Evolutionary conservation across 331 rosid species (phyloP).

Genomic region (Stylosanthes scabra): DNA sequence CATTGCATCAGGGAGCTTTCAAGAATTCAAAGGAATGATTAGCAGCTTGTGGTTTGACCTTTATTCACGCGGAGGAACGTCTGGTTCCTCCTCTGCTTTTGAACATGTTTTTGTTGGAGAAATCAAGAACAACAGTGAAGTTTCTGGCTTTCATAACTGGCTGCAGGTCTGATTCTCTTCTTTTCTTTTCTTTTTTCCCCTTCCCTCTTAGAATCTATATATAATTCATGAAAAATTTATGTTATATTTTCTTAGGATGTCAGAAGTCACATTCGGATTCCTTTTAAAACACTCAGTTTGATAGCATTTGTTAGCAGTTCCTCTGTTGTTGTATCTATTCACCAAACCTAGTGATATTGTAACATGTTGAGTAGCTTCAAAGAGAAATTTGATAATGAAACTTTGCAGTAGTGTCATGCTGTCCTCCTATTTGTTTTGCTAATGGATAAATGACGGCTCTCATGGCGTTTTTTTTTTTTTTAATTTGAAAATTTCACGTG

Average conservation of each 20-base stretch:
- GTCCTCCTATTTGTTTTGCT: constrained; percentile 2
- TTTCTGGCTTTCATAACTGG: constrained; percentile 98
- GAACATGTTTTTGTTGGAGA: constrained; percentile 99
- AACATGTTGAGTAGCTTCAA: constrained; percentile 29
- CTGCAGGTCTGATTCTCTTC: constrained; percentile 68
- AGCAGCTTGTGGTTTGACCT: constrained; percentile 86
- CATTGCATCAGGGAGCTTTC: constrained; percentile 58
- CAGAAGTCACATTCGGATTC: constrained; percentile 9
- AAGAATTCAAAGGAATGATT: constrained; percentile 74
- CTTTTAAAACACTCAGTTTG: constrained; percentile 33
- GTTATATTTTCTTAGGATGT: constrained; percentile 13
- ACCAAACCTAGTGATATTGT: neutral
- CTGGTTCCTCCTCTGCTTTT: constrained; percentile 91
- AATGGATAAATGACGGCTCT: neutral
- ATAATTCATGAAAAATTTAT: constrained; percentile 4
- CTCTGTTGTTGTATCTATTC: constrained; percentile 1
- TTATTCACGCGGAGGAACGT: constrained; percentile 84
- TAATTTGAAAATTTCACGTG: constrained; percentile 1
- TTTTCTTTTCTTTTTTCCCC: constrained; percentile 3
- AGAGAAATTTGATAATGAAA: constrained; percentile 20
- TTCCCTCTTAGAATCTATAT: constrained; percentile 1
- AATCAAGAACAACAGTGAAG: constrained; percentile 71
- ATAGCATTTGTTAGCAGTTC: constrained; percentile 14
- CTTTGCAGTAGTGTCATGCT: constrained; percentile 5
- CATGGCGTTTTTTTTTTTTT: constrained; percentile 19